Base-by-base conservation (phyloP, 2,329 filamentous ascomycete species). In the Lachnellula willkommii region DNA sequence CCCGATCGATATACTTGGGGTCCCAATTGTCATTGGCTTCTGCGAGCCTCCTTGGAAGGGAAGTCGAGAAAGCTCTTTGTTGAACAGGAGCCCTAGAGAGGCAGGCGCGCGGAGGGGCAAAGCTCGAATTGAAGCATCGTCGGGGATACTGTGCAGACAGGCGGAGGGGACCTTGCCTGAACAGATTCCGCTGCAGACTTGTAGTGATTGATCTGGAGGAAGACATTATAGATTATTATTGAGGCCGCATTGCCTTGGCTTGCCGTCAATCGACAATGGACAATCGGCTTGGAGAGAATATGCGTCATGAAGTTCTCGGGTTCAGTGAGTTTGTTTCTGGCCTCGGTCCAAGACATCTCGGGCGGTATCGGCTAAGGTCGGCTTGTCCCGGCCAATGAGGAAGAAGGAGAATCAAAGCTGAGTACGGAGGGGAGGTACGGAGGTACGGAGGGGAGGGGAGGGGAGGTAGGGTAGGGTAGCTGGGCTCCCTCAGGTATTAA, bases 1-100 rank as follows among this genome's bases (percentile, higher is more conserved):
- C 94, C 62, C 94, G 87, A 62, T 97, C 93, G 56, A 92, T 78
- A 54, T 72, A 74, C 24, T 75, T 73, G 8, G 86, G 86, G 68
- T 91, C 85, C 65, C 90, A 89, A 54, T 75, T 68, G 37, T 83
- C 81, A 55, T 82, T 76, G 26, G 71, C 69, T 56, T 76, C 73
- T 51, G 75, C 74, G 55, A 76, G 68, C 52, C 67, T 67, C 45
- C 71, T 70, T 50, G 66, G 68, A 42, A 71, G 55, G 48, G 75
- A 74, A 45, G 72, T 69, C 28, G 77, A 79, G 63, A 80, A 77
- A 1, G 71, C 60, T 52, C 75, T 72, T 59, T 66, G 59, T 43
- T 64, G 68, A 57, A 55, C 63, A 64, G 67, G 54, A 20, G 46
- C 53, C 54, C 47, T 28, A 40, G 50, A 50, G 35, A 60, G 52